These are phyloP conservation scores for Talaromyces funiculosus DNA, from an alignment of 2,329 filamentous ascomycete genomes.

Conservation along the genomic window DNA sequence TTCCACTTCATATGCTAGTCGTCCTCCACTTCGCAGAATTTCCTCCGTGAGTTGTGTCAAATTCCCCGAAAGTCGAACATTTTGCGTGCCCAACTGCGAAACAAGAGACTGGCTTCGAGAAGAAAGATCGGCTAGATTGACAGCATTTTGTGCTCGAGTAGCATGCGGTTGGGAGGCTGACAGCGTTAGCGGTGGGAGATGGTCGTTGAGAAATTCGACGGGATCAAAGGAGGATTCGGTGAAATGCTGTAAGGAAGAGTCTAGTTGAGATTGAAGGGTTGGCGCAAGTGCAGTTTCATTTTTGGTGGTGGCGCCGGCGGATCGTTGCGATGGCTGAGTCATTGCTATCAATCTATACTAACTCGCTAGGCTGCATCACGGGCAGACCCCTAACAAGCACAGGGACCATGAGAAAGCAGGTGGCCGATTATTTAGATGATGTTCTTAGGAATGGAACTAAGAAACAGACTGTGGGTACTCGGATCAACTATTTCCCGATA, in stretches of 20 bases:
- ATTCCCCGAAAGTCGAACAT: conserved; percentile 70
- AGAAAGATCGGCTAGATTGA: conserved; percentile 70
- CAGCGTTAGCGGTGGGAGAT: conserved; percentile 62
- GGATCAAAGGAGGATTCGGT: conserved; percentile 72
- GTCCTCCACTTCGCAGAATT: conserved; percentile 79
- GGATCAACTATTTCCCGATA: conserved; percentile 1
- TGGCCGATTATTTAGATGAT: neutral
- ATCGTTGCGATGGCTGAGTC: neutral
- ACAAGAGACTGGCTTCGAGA: conserved; percentile 77
- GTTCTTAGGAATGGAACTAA: neutral
- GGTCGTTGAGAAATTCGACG: conserved; percentile 75
- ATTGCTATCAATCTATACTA: neutral
- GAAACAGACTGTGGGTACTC: neutral
- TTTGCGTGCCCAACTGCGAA: conserved; percentile 82
- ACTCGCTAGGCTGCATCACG: neutral
- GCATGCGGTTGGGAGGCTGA: conserved; percentile 38
- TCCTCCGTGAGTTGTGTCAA: conserved; percentile 91
- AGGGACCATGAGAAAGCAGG: neutral
- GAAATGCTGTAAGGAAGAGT: conserved; percentile 70
- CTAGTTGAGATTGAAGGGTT: conserved; percentile 53
- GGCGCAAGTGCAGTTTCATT: neutral
- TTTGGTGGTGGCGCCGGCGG: neutral
- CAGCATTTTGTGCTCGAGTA: conserved; percentile 40
- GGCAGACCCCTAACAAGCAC: neutral
- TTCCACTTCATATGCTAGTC: conserved; percentile 91